These are phyloP conservation scores for Ceratocystis alfenasii DNA, from an alignment of 2,329 filamentous ascomycete species.

Conservation along the genomic window DNA sequence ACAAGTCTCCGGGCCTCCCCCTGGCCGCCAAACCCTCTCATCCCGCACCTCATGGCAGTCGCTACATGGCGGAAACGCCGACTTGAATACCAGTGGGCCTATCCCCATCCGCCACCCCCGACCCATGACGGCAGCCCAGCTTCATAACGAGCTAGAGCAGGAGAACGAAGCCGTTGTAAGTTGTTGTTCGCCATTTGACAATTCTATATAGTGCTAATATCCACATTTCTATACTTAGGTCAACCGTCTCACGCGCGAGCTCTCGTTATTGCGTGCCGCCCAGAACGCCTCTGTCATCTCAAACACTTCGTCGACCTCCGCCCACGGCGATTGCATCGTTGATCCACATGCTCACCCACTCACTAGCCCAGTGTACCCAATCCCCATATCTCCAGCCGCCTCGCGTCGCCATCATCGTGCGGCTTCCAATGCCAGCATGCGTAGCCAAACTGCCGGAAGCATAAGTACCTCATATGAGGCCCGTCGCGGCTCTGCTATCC, in stretches of 20 bases:
- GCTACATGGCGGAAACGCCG: conserved; percentile 23
- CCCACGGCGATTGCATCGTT: conserved; percentile 40
- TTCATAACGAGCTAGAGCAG: conserved; percentile 82
- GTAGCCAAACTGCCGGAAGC: conserved; percentile 39
- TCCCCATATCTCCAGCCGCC: conserved; percentile 34
- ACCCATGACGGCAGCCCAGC: conserved; percentile 75
- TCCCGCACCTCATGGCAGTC: conserved; percentile 19
- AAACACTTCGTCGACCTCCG: conserved; percentile 51
- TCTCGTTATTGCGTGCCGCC: conserved; percentile 64
- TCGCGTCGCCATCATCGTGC: conserved; percentile 46
- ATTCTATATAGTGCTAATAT: background rate
- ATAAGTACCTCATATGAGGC: conserved; percentile 31
- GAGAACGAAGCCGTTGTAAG: conserved; percentile 87
- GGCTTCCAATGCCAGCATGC: conserved; percentile 42
- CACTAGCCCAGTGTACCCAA: conserved; percentile 46
- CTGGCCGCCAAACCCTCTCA: conserved; percentile 21
- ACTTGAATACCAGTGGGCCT: conserved; percentile 35
- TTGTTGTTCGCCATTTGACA: conserved; percentile 20
- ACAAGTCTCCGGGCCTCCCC: conserved; percentile 25
- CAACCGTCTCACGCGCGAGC: conserved; percentile 82
- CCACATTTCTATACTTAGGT: conserved; percentile 42
- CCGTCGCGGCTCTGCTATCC: conserved; percentile 33
- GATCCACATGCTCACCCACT: conserved; percentile 43
- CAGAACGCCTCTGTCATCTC: conserved; percentile 56
- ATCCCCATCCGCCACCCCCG: conserved; percentile 76